Conservation (phyloP, 352 stramenopile species). For the Lagenidium giganteum region DNA sequence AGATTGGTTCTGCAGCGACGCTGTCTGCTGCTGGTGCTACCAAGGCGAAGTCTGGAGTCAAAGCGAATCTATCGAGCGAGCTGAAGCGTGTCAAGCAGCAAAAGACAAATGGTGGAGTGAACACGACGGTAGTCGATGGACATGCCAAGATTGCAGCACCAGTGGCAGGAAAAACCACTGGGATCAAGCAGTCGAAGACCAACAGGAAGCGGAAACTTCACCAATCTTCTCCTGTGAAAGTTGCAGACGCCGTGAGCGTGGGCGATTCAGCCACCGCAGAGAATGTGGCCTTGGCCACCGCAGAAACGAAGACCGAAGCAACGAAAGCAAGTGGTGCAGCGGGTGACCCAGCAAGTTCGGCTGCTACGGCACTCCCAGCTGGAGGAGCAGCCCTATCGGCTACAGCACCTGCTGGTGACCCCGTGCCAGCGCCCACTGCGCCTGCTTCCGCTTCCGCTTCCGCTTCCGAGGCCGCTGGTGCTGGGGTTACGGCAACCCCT, state of each 20-base stretch:
- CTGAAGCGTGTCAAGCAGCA: slow-evolving; percentile 40
- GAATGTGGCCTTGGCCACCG: too few species aligned
- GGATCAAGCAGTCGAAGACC: slow-evolving; percentile 22
- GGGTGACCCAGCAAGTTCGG: neutral
- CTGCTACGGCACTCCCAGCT: neutral
- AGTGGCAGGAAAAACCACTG: slow-evolving; percentile 15
- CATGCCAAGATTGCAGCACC: slow-evolving; percentile 11
- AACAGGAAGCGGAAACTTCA: slow-evolving; percentile 73
- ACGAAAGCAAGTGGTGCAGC: slow-evolving; percentile 1
- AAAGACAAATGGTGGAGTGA: slow-evolving; percentile 5
- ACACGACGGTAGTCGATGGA: too few species aligned
- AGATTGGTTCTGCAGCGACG: too few species aligned
- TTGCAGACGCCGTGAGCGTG: neutral
- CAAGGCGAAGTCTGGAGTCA: too few species aligned
- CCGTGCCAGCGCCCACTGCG: neutral
- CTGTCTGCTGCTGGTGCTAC: slow-evolving; percentile 19
- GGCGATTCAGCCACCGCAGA: too few species aligned
- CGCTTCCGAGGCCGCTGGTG: slow-evolving; percentile 5
- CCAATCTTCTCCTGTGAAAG: slow-evolving; percentile 28
- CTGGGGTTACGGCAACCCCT: slow-evolving; percentile 1
- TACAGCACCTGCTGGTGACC: slow-evolving; percentile 2
- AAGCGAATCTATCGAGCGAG: slow-evolving; percentile 31
- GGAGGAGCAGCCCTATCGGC: neutral
- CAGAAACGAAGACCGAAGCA: neutral
- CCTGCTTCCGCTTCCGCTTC: slow-evolving; percentile 1